Base-by-base conservation (phyloP, 768 basidiomycete genomes). In the Termitomyces sp. region DNA sequence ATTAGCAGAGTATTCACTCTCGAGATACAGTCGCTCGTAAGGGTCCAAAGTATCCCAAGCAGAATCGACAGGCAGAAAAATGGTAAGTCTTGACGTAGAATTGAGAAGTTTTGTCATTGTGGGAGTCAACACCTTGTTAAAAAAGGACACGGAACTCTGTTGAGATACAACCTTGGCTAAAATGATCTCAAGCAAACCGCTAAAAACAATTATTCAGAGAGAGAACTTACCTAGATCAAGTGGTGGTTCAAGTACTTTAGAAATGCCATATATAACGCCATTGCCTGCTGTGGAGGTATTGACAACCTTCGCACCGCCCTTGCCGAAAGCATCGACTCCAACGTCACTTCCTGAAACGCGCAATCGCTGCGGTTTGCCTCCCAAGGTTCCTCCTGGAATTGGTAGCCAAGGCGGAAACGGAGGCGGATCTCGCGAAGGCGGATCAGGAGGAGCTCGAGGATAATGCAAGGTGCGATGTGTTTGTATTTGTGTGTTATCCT, bases 321-420 rank as follows among this genome's bases (percentile, higher is more conserved):
- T 73, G 0, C 94, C 92, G 61, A 80, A 82, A n/a, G 85, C 81
- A 67, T 97, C 86, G 2, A 88, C 87, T 5, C 87, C 92, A 27
- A 91, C 82, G 39, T 80, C 80, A 59, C 78, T 74, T 51, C 78
- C 71, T 34, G 83, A 70, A 4, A 89, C 65, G 32, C 94, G 79
- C 53, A 99, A 72, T 56, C 87, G 81, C 75, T 99, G 97, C 6
- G 94, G 84, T 57, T 90, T 77, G 22, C 83, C 79, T 13, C 89
- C 91, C 10, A 99, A 80, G 7, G 90, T 80, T 26, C 95, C 94
- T 27, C 86, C 87, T 1, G 88, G 91, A 57, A 82, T 65, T 5
- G 94, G 93, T 68, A 96, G 78, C 92, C 93, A 96, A 5, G 94
- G 92, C 5, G 90, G 85, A 63, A 76, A 77, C 9, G 87, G 88